Evolutionary conservation across 1,284 basidiomycete genomes (phyloP), one percentile per base, ranked within the genome.

Genomic region (Xerocomus nothofagi): DNA sequence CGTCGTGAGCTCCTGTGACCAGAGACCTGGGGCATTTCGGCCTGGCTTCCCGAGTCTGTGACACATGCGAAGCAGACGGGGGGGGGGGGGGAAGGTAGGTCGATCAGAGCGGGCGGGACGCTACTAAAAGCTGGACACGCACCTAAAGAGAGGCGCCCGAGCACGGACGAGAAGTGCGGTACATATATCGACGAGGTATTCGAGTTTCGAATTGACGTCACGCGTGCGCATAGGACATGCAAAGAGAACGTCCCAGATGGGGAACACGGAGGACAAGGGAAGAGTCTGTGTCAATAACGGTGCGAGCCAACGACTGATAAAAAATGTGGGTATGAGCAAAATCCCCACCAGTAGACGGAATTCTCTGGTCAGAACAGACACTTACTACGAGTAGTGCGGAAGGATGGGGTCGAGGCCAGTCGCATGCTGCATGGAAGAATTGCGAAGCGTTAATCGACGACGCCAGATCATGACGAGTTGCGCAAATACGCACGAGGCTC

Each of bases 351-450:
- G 57, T 1, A 18, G 8, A 31, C 17, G 32, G 52, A 33, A 29
- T 48, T 21, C 20, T 39, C 40, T 33, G 12, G n/a, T n/a, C n/a
- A n/a, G 30, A 30, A 23, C 4, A 49, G 34, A 47, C 7, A 72
- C 87, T 55, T 66, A 90, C 87, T 86, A 86, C 44, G 88, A 89
- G 65, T 88, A 91, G 67, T 91, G 86, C 1, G 88, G 88, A 34
- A 86, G 70, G 23, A 75, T 70, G 23, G 88, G 88, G 60, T 88
- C 84, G 12, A 91, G 71, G 2, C 86, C 84, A 57, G 82, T 84
- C 7, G 68, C 65, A 60, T 75, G 71, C 86, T 79, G 49, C 32
- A n/a, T 41, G 41, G 40, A 24, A 68, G 50, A 21, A 54, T 48
- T 29, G 36, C 6, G 18, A 36, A 55, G 10, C 42, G 44, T 51